These are phyloP conservation scores for Stentor roeselii DNA, from an alignment of 73 alveolate genomes.

Conservation along the genomic window DNA sequence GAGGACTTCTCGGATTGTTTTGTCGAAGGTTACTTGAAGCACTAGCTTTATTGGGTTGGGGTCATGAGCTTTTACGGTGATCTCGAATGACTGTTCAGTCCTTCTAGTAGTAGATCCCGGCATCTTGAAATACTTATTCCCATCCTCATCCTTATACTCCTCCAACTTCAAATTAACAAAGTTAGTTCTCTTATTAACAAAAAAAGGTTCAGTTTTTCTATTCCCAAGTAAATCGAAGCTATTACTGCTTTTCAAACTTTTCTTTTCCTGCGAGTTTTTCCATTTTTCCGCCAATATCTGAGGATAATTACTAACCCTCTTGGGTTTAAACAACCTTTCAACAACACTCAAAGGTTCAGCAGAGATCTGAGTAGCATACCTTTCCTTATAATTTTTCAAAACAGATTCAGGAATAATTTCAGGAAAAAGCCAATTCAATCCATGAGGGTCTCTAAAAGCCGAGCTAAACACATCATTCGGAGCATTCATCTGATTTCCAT, in stretches of 20 bases:
- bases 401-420: neutral
- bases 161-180: neutral
- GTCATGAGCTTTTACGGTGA: neutral
- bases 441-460: conserved; percentile 25
- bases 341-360: neutral
- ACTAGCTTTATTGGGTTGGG: neutral
- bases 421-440: conserved; percentile 7
- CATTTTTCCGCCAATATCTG: neutral
- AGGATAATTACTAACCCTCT: neutral
- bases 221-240: neutral
- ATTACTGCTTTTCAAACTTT: neutral
- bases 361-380: neutral
- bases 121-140: neutral
- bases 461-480: neutral
- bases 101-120: neutral
- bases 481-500: neutral
- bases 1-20: neutral
- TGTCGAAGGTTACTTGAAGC: neutral
- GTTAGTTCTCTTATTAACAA: neutral
- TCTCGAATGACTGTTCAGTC: neutral
- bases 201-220: neutral
- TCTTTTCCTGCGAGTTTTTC: neutral
- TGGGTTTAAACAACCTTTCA: neutral
- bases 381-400: neutral
- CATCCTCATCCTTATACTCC: conserved; percentile 23